Base-by-base conservation (phyloP, 2,329 filamentous ascomycete species). In the Ustulina deusta region DNA sequence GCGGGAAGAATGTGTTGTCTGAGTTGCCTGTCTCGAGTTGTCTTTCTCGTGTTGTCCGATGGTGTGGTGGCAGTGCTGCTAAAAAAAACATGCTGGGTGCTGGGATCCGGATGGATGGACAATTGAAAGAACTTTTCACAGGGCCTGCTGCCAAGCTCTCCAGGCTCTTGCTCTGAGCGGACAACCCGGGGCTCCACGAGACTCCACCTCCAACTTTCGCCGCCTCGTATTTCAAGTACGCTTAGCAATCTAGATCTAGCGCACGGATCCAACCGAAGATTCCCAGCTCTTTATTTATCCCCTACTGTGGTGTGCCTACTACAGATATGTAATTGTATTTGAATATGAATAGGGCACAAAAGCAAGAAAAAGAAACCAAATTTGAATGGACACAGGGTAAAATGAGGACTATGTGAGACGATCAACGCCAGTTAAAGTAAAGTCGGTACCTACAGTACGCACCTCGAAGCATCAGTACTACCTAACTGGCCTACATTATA, bases 61-160 rank as follows among this genome's bases (percentile, higher is more conserved):
- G 61, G 65, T 69, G 69, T 69, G 66, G 69, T 69, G 65, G 69
- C 69, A 70, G 68, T 68, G 65, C 65, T 52, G 66, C 55, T 49
- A 56, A 64, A 66, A 69, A 70, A 11, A 52, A 68, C 61, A 46
- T 55, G 52, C 34, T 65, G 13, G 40, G 27, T 49, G 17, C 52
- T 38, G 11, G 36, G 32, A 60, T 57, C 29, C 46, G 56, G 49
- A 52, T 55, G 40, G 61, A 57, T 49, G 29, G 38, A 32, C 56
- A n/a, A 49, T 40, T 44, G n/a, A 40, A 49, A 62, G 61, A 54
- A 57, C 25, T 65, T 58, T 67, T 59, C 25, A 56, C 51, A 49
- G 54, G 27, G 20, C 44, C 15, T 3, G 46, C 27, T 46, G 56
- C 57, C 25, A 51, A 32, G 32, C 13, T 36, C 34, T 1, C 32